Percentiles rank a stretch among this genome's conserved stretches.
These are phyloP conservation scores for Tricharina praecox DNA, from an alignment of 495 filamentous ascomycete genomes.

Conservation along the genomic window DNA sequence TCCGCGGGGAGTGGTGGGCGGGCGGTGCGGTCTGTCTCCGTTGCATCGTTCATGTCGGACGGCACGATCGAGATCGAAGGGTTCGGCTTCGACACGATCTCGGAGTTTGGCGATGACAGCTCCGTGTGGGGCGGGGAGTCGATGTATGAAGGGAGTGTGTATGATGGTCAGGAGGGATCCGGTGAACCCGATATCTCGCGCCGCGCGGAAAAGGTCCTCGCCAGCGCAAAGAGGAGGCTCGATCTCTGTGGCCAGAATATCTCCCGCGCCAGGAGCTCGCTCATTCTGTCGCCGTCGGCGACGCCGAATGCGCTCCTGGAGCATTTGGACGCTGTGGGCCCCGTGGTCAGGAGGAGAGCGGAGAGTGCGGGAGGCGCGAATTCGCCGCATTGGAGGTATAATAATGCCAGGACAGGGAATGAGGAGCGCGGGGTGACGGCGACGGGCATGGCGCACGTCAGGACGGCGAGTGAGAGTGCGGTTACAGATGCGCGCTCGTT, in stretches of 20 bases:
- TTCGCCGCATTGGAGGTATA: constrained; percentile 11
- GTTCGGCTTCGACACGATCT: constrained; percentile 24
- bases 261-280: constrained; percentile 19
- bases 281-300: constrained; percentile 20
- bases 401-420: constrained; percentile 10
- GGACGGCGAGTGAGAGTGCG: constrained; percentile 24
- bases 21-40: constrained; percentile 21
- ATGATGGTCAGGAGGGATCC: constrained; percentile 9
- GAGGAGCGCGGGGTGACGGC: background rate
- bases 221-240: constrained; percentile 26
- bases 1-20: no score
- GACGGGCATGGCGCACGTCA: constrained; percentile 19
- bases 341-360: background rate
- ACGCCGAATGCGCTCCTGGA: constrained; percentile 22
- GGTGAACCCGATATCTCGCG: constrained; percentile 11
- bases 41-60: constrained; percentile 24
- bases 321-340: constrained; percentile 15
- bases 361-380: constrained; percentile 1
- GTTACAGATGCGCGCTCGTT: constrained; percentile 8
- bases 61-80: constrained; percentile 26
- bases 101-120: constrained; percentile 20
- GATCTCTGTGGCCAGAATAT: constrained; percentile 27
- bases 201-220: constrained; percentile 22
- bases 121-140: constrained; percentile 7
- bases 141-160: constrained; percentile 25